Base-by-base conservation (phyloP, 768 basidiomycete species). In the Pisolithus marmoratus region DNA sequence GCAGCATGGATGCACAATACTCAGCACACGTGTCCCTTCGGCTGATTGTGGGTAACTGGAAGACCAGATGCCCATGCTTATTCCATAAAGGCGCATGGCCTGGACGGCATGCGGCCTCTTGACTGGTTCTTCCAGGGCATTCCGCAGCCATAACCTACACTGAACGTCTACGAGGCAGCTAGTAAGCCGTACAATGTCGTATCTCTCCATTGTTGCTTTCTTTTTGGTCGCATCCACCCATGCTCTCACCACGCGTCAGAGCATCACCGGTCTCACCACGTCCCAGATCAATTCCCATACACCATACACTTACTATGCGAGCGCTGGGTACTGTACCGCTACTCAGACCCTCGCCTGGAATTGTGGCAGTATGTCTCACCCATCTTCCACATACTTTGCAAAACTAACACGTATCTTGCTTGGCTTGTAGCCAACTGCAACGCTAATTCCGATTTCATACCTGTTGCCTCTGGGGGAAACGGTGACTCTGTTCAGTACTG, bases 241-340 rank as follows among this genome's bases (percentile, higher is more conserved):
- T n/a, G 24, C 43, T 8, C 66, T 73, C 40, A 50, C 47, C 20
- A 43, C 64, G 20, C 68, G 71, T 24, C 72, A 72, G 52, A 55
- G 64, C 15, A 74, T 80, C 49, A 70, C 68, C 2, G 50, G 74
- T 1, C 60, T 80, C 48, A 63, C 71, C 27, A 56, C 69, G 5
- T 23, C 74, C 0, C 68, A 80, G 56, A 72, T 82, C 6, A 56
- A 68, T 8, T 37, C 58, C 14, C 83, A 72, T 61, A 73, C 58
- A 34, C 72, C 81, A 1, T 83, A 74, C 67, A 74, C 78, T 0
- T 67, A 63, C 51, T 82, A 75, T 56, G 79, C 82, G 0, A 74
- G 75, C 38, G 62, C 79, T 8, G 80, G 69, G 1, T 78, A 78
- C 57, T 84, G 83, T 50, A 48, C 64, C 15, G 65, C 79, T 7